Evolutionary conservation across 768 basidiomycete species (phyloP).

Genomic region (Boletus fagicola): DNA sequence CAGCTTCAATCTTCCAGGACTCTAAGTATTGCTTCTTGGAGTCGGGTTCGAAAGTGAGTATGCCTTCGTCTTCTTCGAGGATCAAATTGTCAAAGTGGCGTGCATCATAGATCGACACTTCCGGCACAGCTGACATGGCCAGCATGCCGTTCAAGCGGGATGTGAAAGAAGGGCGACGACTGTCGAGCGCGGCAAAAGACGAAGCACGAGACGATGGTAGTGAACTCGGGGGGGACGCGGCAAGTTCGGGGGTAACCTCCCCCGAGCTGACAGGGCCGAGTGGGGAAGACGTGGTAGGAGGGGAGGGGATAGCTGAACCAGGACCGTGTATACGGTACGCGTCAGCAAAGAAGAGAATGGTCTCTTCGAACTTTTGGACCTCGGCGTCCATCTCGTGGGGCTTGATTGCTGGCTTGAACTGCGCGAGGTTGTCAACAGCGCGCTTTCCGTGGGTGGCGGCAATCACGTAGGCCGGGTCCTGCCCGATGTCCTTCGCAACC

Average conservation of each 20-base stretch:
- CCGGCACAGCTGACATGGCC: constrained; percentile 36
- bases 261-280: constrained; percentile 31
- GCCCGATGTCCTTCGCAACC: constrained; percentile 66
- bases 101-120: constrained; percentile 25
- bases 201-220: constrained; percentile 44
- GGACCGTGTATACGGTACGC: constrained; percentile 48
- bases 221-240: constrained; percentile 37
- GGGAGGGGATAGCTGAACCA: constrained; percentile 32
- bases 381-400: constrained; percentile 55
- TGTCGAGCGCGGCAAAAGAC: constrained; percentile 35
- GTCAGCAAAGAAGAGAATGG: constrained; percentile 66
- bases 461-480: constrained; percentile 65
- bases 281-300: constrained; percentile 6
- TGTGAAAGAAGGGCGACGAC: constrained; percentile 49
- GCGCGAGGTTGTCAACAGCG: constrained; percentile 68
- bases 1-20: constrained; percentile 58
- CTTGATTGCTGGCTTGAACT: constrained; percentile 57
- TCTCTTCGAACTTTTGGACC: constrained; percentile 60
- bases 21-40: constrained; percentile 35
- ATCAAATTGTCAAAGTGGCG: constrained; percentile 29
- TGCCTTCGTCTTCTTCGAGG: constrained; percentile 37
- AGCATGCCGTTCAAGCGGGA: constrained; percentile 41
- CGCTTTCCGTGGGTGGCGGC: constrained; percentile 78
- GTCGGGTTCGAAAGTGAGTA: constrained; percentile 27
- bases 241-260: constrained; percentile 41